Conservation (phyloP, 202 grass and related monocot species). For the Eragrostis tef region DNA sequence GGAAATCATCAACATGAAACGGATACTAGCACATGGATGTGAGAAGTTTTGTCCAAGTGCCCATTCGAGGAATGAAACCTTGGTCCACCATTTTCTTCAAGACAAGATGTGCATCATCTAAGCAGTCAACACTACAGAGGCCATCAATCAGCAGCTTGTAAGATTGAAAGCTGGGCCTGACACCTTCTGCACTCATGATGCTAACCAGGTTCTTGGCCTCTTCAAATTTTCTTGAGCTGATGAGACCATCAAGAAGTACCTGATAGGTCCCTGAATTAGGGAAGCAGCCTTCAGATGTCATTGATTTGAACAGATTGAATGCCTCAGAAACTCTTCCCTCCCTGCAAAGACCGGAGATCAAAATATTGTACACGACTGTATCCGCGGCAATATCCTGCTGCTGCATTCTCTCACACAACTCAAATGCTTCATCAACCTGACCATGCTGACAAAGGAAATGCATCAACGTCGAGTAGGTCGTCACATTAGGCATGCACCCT, state of each 20-base stretch:
- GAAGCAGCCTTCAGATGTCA: slow-evolving; percentile 61
- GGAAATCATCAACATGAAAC: background rate
- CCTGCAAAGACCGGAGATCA: slow-evolving; percentile 80
- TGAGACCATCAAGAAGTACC: slow-evolving; percentile 74
- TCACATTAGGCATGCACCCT: slow-evolving; percentile 63
- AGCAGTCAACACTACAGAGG: slow-evolving; percentile 66
- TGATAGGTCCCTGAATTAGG: slow-evolving; percentile 88
- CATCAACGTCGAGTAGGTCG: slow-evolving; percentile 79
- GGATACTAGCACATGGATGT: slow-evolving; percentile 45
- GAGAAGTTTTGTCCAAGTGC: slow-evolving; percentile 77
- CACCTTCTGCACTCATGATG: slow-evolving; percentile 62
- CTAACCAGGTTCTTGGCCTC: slow-evolving; percentile 65
- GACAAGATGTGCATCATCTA: slow-evolving; percentile 64
- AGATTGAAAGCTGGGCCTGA: slow-evolving; percentile 71
- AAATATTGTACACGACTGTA: slow-evolving; percentile 78
- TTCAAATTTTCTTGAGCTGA: slow-evolving; percentile 53
- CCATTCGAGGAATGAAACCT: slow-evolving; percentile 75
- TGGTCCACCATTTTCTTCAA: slow-evolving; percentile 80
- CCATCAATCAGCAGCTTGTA: slow-evolving; percentile 82
- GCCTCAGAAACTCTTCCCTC: slow-evolving; percentile 57
- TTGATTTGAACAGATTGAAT: slow-evolving; percentile 62
- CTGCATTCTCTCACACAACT: slow-evolving; percentile 64
- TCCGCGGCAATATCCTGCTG: slow-evolving; percentile 59
- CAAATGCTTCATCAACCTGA: slow-evolving; percentile 63
- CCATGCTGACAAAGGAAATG: slow-evolving; percentile 60